Evolutionary conservation across 1,139 yeast species (phyloP), one percentile per base, ranked within the genome.

Genomic region (Blastobotrys arbuscula): DNA sequence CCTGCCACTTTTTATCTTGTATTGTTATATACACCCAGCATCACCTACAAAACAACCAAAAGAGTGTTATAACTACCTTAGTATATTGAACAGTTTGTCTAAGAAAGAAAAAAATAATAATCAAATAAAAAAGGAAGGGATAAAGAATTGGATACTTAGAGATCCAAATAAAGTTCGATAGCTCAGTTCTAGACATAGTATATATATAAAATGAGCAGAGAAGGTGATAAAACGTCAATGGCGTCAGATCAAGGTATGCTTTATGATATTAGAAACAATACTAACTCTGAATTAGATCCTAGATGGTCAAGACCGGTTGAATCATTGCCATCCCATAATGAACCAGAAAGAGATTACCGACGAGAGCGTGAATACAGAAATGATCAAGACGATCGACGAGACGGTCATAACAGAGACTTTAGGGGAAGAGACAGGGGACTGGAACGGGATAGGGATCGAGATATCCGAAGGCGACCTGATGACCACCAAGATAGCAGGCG

Each of bases 391-490:
- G 26, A 26, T 37, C 36, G 42, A 5, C 41, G 42, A 23, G 48
- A 50, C 38, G 15, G 31, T 12, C 46, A 36, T n/a, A n/a, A 21
- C 20, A 39, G 40, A 26, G 23, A 23, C 24, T n/a, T n/a, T n/a
- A n/a, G n/a, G 21, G 52, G 37, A 31, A 10, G 50, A 15, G 54
- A 44, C 38, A 20, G 48, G 10, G 43, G 37, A 9, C 39, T 44
- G 19, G 53, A 53, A 28, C 49, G 52, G 23, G 44, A 16, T 12
- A 23, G 30, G 15, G 51, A 51, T 6, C 50, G 54, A 15, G 52
- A 44, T 9, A 39, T 51, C 30, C 44, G 41, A 21, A 23, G n/a
- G 3, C 41, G 50, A n/a, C n/a, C n/a, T n/a, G n/a, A n/a, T 49
- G 50, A 38, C 9, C 49, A 35, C 13, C 50, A 45, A 37, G 43